phyloP scores from a whole-genome alignment of 2,329 filamentous ascomycete species.

The Akanthomyces muscarius region DNA sequence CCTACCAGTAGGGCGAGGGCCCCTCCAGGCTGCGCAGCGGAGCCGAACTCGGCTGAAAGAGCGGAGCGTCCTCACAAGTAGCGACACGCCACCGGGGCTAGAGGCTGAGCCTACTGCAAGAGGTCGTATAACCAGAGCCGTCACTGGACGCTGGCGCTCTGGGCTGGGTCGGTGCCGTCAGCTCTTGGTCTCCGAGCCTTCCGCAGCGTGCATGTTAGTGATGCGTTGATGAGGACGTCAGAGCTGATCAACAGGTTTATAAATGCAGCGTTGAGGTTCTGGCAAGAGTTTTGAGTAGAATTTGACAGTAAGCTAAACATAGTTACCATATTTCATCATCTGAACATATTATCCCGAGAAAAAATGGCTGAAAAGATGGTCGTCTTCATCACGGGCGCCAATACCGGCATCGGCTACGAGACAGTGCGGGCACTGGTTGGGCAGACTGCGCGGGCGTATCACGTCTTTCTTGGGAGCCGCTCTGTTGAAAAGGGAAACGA shows the following conservation, averaged over 20 bases:
- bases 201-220: too few species aligned
- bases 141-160: not conserved
- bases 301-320: too few species aligned
- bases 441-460: conserved; percentile 40
- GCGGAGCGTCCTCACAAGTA: not conserved
- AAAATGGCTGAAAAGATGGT: conserved; percentile 26
- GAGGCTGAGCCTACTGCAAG: not conserved
- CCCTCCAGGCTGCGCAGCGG: not conserved
- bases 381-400: conserved; percentile 54
- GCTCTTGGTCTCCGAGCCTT: not conserved
- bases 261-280: too few species aligned
- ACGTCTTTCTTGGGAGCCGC: conserved; percentile 50
- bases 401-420: conserved; percentile 55
- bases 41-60: conserved; percentile 9
- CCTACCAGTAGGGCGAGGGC: too few species aligned
- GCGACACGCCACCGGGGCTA: not conserved
- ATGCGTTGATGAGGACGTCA: too few species aligned
- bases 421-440: conserved; percentile 46
- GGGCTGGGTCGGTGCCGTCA: conserved; percentile 1
- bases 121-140: not conserved
- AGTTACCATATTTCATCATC: not conserved
- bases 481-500: conserved; percentile 44
- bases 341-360: not conserved
- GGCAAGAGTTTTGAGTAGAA: too few species aligned
- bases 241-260: too few species aligned